phyloP scores from a whole-genome alignment of 441 rosid species.

The Pelargonium citronellum region DNA sequence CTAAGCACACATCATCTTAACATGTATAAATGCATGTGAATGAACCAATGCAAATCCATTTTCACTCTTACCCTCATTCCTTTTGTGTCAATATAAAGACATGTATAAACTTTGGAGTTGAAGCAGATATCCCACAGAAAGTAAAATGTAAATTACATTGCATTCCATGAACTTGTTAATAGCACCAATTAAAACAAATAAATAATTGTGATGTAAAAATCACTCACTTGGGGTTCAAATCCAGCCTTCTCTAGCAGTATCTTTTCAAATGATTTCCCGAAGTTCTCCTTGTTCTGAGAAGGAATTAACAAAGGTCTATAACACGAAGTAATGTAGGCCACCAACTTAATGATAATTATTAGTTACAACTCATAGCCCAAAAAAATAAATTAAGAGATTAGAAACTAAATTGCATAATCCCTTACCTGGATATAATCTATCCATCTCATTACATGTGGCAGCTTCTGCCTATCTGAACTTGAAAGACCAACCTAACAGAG shows the following conservation, averaged over 20 bases:
- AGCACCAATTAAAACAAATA: background rate
- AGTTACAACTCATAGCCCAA: background rate
- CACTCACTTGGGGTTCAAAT: conserved; percentile 53
- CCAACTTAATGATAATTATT: background rate
- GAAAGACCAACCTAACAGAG: conserved; percentile 51
- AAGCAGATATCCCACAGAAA: background rate
- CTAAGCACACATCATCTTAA: background rate
- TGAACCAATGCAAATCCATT: too few relatives aligned
- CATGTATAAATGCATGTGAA: background rate
- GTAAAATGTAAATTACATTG: background rate
- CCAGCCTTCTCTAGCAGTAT: conserved; percentile 45
- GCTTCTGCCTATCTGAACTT: conserved; percentile 42
- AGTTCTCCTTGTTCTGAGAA: conserved; percentile 48
- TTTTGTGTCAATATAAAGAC: background rate
- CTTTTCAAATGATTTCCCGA: conserved; percentile 43
- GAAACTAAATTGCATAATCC: background rate
- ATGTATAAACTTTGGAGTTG: background rate
- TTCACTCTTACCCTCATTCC: background rate
- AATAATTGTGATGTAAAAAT: conserved; percentile 9
- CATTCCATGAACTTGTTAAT: background rate
- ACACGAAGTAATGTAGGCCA: background rate
- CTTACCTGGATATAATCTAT: conserved; percentile 77
- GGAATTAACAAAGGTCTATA: conserved; percentile 11
- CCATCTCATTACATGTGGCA: conserved; percentile 77
- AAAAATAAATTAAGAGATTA: background rate